phyloP scores from a whole-genome alignment of 2,329 filamentous ascomycete genomes.

The Pseudogymnoascus sp. region DNA sequence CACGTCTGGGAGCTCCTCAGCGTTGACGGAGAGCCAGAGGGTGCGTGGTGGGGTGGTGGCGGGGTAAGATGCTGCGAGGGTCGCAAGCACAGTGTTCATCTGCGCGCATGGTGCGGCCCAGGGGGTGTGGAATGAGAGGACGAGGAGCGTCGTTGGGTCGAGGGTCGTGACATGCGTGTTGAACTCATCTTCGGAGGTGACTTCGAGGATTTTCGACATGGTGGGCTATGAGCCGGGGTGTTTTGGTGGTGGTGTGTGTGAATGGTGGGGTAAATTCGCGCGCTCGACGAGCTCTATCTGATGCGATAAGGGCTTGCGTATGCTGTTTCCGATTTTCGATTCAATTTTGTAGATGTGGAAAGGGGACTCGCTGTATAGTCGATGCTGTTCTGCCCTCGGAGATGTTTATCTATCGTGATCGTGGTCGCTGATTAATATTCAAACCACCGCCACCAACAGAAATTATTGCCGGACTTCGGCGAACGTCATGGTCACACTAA shows the following conservation, averaged over 20 bases:
- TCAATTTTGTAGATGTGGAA: neutral
- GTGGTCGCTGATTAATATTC: constrained; percentile 6
- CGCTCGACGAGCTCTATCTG: neutral
- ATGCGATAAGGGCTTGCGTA: neutral
- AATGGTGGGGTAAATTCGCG: constrained; percentile 5
- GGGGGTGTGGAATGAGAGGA: constrained; percentile 91
- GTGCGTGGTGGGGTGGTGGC: constrained; percentile 56
- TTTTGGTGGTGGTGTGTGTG: neutral
- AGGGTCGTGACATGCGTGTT: constrained; percentile 56
- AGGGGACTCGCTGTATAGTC: neutral
- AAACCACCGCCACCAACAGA: constrained; percentile 5
- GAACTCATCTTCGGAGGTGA: constrained; percentile 68
- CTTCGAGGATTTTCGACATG: constrained; percentile 72
- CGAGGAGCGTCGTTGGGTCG: constrained; percentile 61
- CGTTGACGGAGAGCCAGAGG: constrained; percentile 84
- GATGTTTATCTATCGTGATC: constrained; percentile 4
- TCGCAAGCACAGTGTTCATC: constrained; percentile 79
- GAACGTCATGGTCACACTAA: constrained; percentile 5
- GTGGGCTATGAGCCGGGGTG: constrained; percentile 15
- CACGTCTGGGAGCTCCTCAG: constrained; percentile 86
- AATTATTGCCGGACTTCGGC: constrained; percentile 6
- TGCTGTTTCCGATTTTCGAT: neutral
- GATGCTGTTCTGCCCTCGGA: constrained; percentile 2
- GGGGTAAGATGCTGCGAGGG: constrained; percentile 80
- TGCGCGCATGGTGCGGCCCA: constrained; percentile 96